Evolutionary conservation across 306 rosid genomes (phyloP).

Genomic region (Trifolium pratense): DNA sequence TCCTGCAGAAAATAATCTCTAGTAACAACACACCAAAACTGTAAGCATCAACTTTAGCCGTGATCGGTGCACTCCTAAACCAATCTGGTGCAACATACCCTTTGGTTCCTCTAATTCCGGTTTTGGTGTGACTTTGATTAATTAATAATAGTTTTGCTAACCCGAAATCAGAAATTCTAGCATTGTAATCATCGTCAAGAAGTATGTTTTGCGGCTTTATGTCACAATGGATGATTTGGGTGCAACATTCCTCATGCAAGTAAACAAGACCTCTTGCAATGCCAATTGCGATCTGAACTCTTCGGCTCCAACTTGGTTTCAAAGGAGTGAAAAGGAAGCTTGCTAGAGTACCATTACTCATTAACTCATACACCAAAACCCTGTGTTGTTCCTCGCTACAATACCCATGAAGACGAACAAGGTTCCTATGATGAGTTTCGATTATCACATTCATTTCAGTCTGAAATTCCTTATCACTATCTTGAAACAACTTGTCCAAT

Average conservation of each 20-base stretch:
- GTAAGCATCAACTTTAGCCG: constrained; percentile 33
- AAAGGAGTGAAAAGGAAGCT: constrained; percentile 22
- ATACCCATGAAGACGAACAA: constrained; percentile 38
- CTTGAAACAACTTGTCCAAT: neutral
- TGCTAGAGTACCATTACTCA: constrained; percentile 40
- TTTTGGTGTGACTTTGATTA: constrained; percentile 34
- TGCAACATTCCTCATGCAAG: constrained; percentile 41
- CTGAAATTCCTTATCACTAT: neutral
- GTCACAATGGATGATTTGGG: constrained; percentile 45
- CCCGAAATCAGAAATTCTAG: constrained; percentile 43
- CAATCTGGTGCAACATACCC: constrained; percentile 46
- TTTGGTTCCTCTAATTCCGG: constrained; percentile 40
- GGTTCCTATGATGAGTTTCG: constrained; percentile 36
- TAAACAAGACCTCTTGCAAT: constrained; percentile 30
- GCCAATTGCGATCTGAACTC: constrained; percentile 5
- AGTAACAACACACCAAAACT: constrained; percentile 35
- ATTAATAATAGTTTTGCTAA: constrained; percentile 32
- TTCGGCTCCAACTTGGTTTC: neutral
- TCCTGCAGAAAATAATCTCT: neutral
- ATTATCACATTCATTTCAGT: constrained; percentile 18
- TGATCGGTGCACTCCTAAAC: constrained; percentile 38
- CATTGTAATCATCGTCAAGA: constrained; percentile 39
- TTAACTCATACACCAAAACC: constrained; percentile 33
- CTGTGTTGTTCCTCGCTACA: constrained; percentile 26
- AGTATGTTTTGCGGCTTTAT: constrained; percentile 41